These are phyloP conservation scores for Microdochium paspali DNA, from an alignment of 2,329 filamentous ascomycete species.

Conservation along the genomic window DNA sequence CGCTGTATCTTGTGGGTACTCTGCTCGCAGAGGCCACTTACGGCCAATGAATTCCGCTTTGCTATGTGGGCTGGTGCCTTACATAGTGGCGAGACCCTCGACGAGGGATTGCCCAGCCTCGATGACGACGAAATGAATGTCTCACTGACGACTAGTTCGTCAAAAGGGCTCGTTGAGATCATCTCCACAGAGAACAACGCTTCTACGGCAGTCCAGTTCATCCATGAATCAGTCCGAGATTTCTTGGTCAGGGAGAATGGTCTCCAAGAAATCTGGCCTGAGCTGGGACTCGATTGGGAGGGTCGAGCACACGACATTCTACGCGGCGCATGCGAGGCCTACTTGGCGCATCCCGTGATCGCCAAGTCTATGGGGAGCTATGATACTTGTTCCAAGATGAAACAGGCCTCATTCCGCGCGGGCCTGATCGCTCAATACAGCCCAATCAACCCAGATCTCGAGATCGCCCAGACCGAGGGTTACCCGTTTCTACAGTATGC, in stretches of 20 bases:
- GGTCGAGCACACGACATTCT: constrained; percentile 26
- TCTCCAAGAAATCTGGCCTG: constrained; percentile 17
- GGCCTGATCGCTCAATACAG: neutral
- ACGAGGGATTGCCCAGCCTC: neutral
- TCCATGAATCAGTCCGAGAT: constrained; percentile 28
- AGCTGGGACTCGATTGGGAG: constrained; percentile 18
- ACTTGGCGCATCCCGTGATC: neutral
- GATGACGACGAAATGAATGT: constrained; percentile 13
- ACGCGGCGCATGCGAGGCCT: neutral
- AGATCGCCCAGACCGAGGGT: neutral
- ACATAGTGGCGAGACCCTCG: neutral
- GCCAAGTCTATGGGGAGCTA: neutral
- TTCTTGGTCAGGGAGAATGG: constrained; percentile 27
- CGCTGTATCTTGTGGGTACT: constrained; percentile 30
- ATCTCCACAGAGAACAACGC: constrained; percentile 13
- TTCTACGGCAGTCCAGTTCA: constrained; percentile 24
- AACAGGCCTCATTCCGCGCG: neutral
- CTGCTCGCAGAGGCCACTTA: constrained; percentile 24
- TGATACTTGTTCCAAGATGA: neutral
- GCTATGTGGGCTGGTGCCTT: constrained; percentile 14
- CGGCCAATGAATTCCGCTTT: constrained; percentile 23
- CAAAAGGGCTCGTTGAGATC: constrained; percentile 34
- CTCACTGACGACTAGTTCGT: constrained; percentile 18
- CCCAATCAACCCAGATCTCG: neutral
- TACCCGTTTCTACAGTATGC: neutral